phyloP scores from a whole-genome alignment of 2,329 filamentous ascomycete species.

The Trichoderma arundinaceum region DNA sequence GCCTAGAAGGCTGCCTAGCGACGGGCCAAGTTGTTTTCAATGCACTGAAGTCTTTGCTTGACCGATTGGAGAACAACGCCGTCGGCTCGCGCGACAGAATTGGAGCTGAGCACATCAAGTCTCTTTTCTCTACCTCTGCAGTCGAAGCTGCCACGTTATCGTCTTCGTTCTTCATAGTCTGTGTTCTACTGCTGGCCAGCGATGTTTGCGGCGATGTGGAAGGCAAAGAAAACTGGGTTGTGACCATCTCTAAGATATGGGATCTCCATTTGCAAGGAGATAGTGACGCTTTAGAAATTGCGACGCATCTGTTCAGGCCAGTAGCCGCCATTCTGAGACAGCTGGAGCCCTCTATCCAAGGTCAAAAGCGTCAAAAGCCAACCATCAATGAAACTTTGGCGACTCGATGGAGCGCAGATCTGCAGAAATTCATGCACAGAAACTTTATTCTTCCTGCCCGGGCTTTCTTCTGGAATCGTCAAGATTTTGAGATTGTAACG shows the following conservation, averaged over 20 bases:
- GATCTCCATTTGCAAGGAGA: conserved; percentile 58
- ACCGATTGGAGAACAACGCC: conserved; percentile 48
- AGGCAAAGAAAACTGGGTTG: conserved; percentile 55
- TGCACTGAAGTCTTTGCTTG: conserved; percentile 54
- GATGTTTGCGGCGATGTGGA: conserved; percentile 43
- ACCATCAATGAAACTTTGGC: conserved; percentile 35
- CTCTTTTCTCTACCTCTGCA: conserved; percentile 59
- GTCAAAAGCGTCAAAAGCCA: conserved; percentile 31
- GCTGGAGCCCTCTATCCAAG: conserved; percentile 43
- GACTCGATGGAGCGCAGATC: conserved; percentile 52
- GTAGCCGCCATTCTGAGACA: conserved; percentile 48
- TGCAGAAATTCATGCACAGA: conserved; percentile 56
- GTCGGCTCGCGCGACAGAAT: conserved; percentile 53
- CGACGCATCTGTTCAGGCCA: conserved; percentile 52
- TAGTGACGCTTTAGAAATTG: conserved; percentile 56
- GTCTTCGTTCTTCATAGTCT: conserved; percentile 54
- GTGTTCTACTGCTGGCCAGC: conserved; percentile 47
- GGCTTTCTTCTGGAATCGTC: conserved; percentile 52
- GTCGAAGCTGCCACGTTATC: conserved; percentile 54
- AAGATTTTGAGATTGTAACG: conserved; percentile 50
- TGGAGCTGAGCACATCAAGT: conserved; percentile 63
- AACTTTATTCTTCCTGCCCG: conserved; percentile 60
- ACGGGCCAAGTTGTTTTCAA: conserved; percentile 56
- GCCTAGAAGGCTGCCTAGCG: conserved; percentile 49
- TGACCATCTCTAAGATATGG: conserved; percentile 56